These are phyloP conservation scores for Beta lomatogona DNA, from an alignment of 179 eudicot species.

Conservation along the genomic window DNA sequence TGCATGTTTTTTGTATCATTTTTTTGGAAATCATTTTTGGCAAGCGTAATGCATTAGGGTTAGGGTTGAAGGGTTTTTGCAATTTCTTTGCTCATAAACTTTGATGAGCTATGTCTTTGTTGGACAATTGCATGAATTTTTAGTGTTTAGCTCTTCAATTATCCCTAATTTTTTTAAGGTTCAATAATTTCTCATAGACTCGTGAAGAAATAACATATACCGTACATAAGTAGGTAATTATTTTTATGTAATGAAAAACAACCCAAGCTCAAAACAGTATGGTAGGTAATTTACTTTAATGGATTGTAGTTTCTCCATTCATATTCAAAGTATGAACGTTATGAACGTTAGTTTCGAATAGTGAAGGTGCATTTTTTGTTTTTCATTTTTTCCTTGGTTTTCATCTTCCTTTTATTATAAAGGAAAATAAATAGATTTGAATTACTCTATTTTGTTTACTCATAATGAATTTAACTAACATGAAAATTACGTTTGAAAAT, in stretches of 20 bases:
- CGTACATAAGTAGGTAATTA: no score
- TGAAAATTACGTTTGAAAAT: not conserved
- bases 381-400: not conserved
- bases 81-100: not conserved
- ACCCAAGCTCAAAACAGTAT: not conserved
- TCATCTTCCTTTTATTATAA: not conserved
- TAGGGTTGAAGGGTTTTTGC: slow-evolving; percentile 21
- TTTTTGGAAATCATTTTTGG: not conserved
- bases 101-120: not conserved
- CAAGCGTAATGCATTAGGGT: not conserved
- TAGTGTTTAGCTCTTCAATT: not conserved
- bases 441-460: not conserved
- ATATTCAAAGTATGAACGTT: not conserved
- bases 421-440: no score
- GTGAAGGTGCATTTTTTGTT: not conserved
- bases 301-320: not conserved
- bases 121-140: not conserved
- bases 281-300: not conserved
- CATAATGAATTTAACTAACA: not conserved
- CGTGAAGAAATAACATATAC: no score
- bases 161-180: not conserved
- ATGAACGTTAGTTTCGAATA: not conserved
- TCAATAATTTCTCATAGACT: not conserved
- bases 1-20: not conserved
- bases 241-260: not conserved